Evolutionary conservation across 2,329 filamentous ascomycete genomes (phyloP).

Genomic region (Alternaria atra): DNA sequence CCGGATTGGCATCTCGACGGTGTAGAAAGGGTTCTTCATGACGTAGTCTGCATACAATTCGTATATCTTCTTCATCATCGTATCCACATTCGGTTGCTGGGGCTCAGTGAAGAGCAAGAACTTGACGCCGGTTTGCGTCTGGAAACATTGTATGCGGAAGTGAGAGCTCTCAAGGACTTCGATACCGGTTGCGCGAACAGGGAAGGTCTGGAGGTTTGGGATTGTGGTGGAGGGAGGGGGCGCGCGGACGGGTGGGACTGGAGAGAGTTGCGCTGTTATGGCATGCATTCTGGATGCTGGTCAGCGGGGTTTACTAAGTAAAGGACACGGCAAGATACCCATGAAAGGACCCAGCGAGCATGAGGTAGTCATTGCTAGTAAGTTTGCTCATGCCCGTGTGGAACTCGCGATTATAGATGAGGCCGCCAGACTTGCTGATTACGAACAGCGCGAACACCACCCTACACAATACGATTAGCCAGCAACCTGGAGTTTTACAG

Average conservation of each 20-base stretch:
- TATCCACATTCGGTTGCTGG: constrained; percentile 85
- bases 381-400: constrained; percentile 87
- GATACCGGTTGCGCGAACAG: constrained; percentile 71
- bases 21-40: constrained; percentile 99
- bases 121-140: constrained; percentile 91
- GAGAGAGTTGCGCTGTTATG: constrained; percentile 61
- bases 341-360: constrained; percentile 96
- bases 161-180: constrained; percentile 94
- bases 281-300: constrained; percentile 64
- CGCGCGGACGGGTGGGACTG: constrained; percentile 36
- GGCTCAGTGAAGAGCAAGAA: constrained; percentile 95
- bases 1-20: constrained; percentile 94
- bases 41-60: constrained; percentile 97
- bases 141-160: constrained; percentile 96
- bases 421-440: constrained; percentile 97
- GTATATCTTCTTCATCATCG: constrained; percentile 84
- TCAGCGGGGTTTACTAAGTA: background rate
- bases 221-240: constrained; percentile 34
- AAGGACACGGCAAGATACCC: constrained; percentile 65
- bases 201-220: constrained; percentile 48
- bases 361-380: constrained; percentile 94
- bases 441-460: constrained; percentile 94
- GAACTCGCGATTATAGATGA: constrained; percentile 96
- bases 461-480: constrained; percentile 62
- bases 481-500: background rate